Conservation (phyloP, 352 stramenopile species). For the Pythium aristosporum region DNA sequence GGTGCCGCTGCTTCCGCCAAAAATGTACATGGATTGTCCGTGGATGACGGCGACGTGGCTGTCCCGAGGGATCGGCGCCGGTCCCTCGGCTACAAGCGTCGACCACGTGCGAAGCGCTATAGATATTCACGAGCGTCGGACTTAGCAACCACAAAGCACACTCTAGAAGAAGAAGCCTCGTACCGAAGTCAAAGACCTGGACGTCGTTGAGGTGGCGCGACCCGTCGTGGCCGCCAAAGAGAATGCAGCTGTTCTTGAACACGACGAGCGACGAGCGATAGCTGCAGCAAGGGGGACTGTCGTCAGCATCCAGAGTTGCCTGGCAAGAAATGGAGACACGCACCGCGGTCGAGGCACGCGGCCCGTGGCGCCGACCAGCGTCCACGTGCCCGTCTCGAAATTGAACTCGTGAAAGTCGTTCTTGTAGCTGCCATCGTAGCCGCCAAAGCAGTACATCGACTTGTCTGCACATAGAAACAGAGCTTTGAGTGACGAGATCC, state of each 20-base stretch:
- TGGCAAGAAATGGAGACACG: neutral
- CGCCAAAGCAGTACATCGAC: constrained; percentile 90
- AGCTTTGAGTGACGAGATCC: neutral
- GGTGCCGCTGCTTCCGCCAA: constrained; percentile 93
- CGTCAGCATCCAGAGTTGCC: neutral
- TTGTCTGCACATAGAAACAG: constrained; percentile 43
- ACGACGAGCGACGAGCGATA: constrained; percentile 91
- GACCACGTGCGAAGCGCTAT: constrained; percentile 85
- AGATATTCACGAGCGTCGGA: neutral
- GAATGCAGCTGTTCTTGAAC: constrained; percentile 91
- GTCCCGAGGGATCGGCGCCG: constrained; percentile 93
- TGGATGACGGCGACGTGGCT: constrained; percentile 95
- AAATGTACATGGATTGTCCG: constrained; percentile 94
- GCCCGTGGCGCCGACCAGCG: constrained; percentile 71
- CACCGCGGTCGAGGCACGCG: constrained; percentile 69
- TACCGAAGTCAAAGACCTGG: constrained; percentile 96
- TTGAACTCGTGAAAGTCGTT: constrained; percentile 98
- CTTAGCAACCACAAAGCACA: neutral
- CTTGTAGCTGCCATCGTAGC: constrained; percentile 94
- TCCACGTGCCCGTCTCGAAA: constrained; percentile 87
- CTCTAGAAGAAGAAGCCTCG: neutral
- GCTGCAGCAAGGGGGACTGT: constrained; percentile 25
- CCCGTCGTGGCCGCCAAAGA: constrained; percentile 97
- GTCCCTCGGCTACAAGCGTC: constrained; percentile 86
- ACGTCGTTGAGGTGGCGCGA: constrained; percentile 97